These are phyloP conservation scores for Corylus heterophylla DNA, from an alignment of 306 rosid genomes.

Conservation along the genomic window DNA sequence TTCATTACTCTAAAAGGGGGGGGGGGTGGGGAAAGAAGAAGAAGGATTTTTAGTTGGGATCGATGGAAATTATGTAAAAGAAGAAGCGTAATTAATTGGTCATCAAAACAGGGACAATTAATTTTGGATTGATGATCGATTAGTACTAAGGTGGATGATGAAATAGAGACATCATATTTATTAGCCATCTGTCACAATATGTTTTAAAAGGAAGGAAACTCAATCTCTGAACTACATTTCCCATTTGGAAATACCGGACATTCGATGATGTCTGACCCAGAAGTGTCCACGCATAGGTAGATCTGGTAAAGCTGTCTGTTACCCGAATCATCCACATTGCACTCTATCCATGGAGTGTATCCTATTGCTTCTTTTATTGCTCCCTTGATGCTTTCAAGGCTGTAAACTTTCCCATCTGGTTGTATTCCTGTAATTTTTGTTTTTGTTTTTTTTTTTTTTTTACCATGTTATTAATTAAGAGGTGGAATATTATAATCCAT, in stretches of 20 bases:
- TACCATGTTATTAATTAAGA: background rate
- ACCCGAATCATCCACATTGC: conserved; percentile 49
- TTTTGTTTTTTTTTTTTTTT: background rate
- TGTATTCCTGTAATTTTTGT: conserved; percentile 31
- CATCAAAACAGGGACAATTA: background rate
- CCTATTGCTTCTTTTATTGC: conserved; percentile 34
- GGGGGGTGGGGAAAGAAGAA: too few relatives aligned
- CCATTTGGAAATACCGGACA: conserved; percentile 43
- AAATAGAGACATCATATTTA: background rate
- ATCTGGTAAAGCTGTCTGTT: conserved; percentile 49
- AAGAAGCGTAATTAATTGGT: too few relatives aligned
- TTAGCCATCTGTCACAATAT: background rate
- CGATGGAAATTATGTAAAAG: too few relatives aligned
- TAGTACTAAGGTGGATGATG: background rate
- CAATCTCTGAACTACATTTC: conserved; percentile 32
- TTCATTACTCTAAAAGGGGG: too few relatives aligned
- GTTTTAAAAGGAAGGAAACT: conserved; percentile 41
- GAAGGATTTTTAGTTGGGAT: too few relatives aligned
- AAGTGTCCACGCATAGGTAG: conserved; percentile 50
- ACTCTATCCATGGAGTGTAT: conserved; percentile 37
- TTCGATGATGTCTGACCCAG: conserved; percentile 46
- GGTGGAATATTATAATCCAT: background rate
- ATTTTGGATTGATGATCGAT: background rate
- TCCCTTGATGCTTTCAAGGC: conserved; percentile 20
- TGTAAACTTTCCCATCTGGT: conserved; percentile 43